Conservation (phyloP, 139 green algal species). For the Gonium pectorale region DNA sequence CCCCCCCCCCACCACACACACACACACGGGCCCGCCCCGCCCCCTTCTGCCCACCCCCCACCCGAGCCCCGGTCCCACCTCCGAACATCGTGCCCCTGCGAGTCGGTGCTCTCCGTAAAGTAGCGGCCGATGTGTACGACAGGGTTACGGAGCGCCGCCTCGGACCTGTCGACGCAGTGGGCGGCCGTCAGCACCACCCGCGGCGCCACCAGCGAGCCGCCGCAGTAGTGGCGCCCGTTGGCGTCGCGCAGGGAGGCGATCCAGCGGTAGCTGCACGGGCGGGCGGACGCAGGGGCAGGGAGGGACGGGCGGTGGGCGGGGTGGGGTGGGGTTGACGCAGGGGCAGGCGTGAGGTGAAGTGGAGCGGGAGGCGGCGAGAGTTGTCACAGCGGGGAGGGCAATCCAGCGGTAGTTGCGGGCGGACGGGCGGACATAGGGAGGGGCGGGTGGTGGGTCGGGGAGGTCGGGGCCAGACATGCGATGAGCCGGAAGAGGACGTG, state of each 20-base stretch:
- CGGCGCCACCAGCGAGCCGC: conserved; percentile 7
- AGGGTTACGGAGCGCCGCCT: conserved; percentile 1
- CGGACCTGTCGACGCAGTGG: conserved; percentile 17
- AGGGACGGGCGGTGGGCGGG: background rate
- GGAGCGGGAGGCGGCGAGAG: no score
- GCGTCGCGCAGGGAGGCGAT: conserved; percentile 24
- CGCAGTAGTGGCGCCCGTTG: conserved; percentile 38
- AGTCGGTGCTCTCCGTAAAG: background rate
- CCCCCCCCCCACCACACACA: background rate
- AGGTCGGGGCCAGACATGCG: no score
- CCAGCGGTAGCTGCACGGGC: conserved; percentile 21
- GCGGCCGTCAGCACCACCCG: conserved; percentile 21
- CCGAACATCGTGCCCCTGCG: conserved; percentile 4
- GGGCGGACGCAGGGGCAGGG: background rate
- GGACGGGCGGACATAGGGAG: no score
- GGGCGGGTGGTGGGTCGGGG: no score
- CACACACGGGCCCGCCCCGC: background rate
- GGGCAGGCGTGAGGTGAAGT: no score
- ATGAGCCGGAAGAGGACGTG: no score
- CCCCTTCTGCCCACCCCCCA: background rate
- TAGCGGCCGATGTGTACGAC: conserved; percentile 31
- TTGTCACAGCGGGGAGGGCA: background rate
- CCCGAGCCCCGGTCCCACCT: conserved; percentile 14
- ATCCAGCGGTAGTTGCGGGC: background rate
- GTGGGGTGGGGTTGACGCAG: background rate